A percentile compares a stretch with the other conserved stretches of the same genome.
Conservation (phyloP, 2,329 filamentous ascomycete species). For the Xylariales sp. region DNA sequence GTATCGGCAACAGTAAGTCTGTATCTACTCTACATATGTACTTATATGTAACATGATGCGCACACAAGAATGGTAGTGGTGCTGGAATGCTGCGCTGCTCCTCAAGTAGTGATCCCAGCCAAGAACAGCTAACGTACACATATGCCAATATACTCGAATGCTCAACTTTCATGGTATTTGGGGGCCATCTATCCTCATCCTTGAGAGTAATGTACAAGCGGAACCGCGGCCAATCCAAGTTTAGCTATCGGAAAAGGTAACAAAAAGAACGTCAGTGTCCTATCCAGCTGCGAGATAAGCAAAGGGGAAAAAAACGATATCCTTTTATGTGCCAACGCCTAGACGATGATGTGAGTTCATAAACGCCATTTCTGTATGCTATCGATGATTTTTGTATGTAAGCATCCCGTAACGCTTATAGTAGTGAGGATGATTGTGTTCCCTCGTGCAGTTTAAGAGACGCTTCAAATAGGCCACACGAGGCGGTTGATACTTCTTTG, state of each 20-base stretch:
- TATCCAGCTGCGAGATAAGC: slow-evolving; percentile 16
- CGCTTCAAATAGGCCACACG: slow-evolving; percentile 11
- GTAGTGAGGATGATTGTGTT: not conserved
- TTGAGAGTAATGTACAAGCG: slow-evolving; percentile 22
- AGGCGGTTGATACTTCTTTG: not conserved
- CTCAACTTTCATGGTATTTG: not conserved
- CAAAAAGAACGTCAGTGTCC: not conserved
- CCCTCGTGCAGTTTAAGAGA: not conserved
- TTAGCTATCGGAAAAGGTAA: not conserved
- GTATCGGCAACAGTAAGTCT: not conserved
- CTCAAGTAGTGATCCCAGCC: not conserved
- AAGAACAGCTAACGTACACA: not conserved
- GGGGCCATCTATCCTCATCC: not conserved
- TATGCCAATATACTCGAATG: slow-evolving; percentile 6
- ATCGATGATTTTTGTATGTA: slow-evolving; percentile 19
- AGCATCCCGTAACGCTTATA: not conserved
- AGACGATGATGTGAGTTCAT: slow-evolving; percentile 14
- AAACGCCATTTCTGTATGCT: slow-evolving; percentile 31
- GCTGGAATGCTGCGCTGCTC: not conserved
- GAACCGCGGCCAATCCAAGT: slow-evolving; percentile 6
- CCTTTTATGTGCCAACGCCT: slow-evolving; percentile 18
- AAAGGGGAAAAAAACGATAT: slow-evolving; percentile 15
- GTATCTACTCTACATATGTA: slow-evolving; percentile 11
- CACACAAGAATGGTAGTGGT: slow-evolving; percentile 6
- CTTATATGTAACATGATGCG: slow-evolving; percentile 5